These are phyloP conservation scores for Coniferiporia sulphurascens DNA, from an alignment of 1,284 basidiomycete species.

Conservation along the genomic window DNA sequence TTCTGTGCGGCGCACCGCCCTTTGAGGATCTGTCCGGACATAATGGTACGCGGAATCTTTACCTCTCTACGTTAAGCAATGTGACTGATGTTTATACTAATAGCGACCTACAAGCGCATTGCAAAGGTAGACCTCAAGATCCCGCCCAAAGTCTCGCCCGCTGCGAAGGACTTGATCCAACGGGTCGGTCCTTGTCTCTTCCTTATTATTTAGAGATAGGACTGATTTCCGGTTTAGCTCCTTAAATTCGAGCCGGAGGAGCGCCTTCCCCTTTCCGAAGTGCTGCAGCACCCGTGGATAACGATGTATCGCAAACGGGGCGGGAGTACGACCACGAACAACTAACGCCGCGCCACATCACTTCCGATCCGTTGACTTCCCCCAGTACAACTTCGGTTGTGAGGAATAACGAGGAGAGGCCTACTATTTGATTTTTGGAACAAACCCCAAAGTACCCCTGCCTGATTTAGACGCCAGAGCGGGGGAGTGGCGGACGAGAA, in stretches of 20 bases:
- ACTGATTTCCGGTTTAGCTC: constrained; percentile 54
- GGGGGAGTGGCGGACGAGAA: too few relatives aligned
- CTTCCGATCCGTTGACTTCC: too few relatives aligned
- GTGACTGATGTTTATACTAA: constrained; percentile 4
- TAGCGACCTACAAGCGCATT: constrained; percentile 86
- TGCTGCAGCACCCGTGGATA: constrained; percentile 91
- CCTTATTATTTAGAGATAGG: background rate
- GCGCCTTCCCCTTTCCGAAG: constrained; percentile 77
- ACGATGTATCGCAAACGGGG: constrained; percentile 54
- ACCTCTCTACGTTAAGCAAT: background rate
- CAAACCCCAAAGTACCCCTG: too few relatives aligned
- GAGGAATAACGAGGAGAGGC: too few relatives aligned
- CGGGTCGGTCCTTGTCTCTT: constrained; percentile 36
- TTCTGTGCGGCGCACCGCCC: constrained; percentile 87
- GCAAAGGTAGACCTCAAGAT: constrained; percentile 80
- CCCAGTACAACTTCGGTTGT: too few relatives aligned
- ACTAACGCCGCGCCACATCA: background rate
- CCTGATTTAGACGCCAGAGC: too few relatives aligned
- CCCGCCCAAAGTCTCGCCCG: constrained; percentile 57
- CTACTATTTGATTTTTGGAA: too few relatives aligned
- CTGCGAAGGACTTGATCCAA: constrained; percentile 64
- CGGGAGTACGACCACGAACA: background rate
- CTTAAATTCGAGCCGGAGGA: constrained; percentile 83
- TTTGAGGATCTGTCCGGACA: constrained; percentile 86
- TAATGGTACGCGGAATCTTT: constrained; percentile 47